Evolutionary conservation across 305 asterid genomes (phyloP).

Genomic region (Solanum chacoense): DNA sequence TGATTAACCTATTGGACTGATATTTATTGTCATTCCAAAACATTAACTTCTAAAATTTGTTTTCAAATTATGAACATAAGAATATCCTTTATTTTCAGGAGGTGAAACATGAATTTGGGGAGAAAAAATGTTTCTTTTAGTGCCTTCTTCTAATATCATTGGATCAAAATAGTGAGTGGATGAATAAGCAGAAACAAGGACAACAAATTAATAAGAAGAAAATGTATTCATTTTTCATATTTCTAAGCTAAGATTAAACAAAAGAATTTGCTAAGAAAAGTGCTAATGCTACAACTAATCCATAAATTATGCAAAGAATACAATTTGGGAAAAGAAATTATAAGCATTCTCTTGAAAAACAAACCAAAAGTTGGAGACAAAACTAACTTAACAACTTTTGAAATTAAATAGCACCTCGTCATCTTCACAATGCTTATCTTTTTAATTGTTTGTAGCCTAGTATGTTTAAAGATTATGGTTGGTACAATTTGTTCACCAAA

Average conservation of each 20-base stretch:
- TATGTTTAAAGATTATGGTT: background rate
- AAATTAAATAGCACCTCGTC: background rate
- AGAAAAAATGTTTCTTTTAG: background rate
- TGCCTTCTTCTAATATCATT: background rate
- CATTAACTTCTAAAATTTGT: background rate
- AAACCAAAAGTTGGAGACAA: background rate
- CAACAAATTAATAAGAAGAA: background rate
- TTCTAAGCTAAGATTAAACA: background rate
- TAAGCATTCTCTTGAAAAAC: background rate
- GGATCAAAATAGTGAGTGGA: background rate
- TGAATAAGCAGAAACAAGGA: background rate
- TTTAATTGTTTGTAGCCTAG: background rate
- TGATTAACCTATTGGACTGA: background rate
- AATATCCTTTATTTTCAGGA: background rate
- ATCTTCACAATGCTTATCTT: background rate
- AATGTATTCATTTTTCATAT: too few species aligned
- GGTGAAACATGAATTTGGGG: background rate
- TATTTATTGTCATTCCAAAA: background rate
- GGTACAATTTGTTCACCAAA: background rate
- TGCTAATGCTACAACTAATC: background rate
- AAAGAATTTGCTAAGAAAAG: background rate
- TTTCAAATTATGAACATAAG: background rate
- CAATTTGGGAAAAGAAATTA: background rate
- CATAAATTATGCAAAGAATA: background rate
- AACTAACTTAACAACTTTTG: background rate